Base-by-base conservation (phyloP, 768 basidiomycete genomes). In the Pleurotus ostreatus region DNA sequence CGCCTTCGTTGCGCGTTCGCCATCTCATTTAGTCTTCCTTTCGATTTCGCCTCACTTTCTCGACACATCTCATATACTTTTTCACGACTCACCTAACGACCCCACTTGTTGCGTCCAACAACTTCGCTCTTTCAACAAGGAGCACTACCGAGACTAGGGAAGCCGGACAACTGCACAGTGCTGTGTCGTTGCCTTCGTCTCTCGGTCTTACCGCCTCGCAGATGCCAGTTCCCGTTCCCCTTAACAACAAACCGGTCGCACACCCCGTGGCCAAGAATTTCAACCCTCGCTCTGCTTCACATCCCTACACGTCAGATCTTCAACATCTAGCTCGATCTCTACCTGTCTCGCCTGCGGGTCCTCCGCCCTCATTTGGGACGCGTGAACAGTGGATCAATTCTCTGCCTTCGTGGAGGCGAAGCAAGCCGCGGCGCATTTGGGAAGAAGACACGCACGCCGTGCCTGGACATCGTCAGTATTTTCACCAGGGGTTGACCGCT, bases 1-100 rank as follows among this genome's bases (percentile, higher is more conserved):
- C 89, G 89, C 89, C 89, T 92, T 92, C 79, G 86, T 78, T 91
- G 89, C 79, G 89, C 89, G 89, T 92, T 78, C 77, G 88, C 88
- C 89, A 81, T 65, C 58, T 59, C 67, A 62, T 62, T 45, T 60
- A 57, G 56, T 56, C 57, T 58, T 49, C 55, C 41, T 30, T 66
- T 58, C 53, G 46, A 56, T 55, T 45, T 39, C 49, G 9, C 15
- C 46, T 59, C 49, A 20, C 37, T 41, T 43, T 40, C 41, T 57
- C 48, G 25, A 48, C 51, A 45, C 41, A 47, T 56, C 15, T 23
- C 46, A 23, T 55, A 58, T 52, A 56, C 55, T 37, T 30, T 58
- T 77, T 89, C 68, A 89, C 89, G 89, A 91, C 80, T 66, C 73
- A 68, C 71, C 65, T 83, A 78, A 91, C 89, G 88, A 90, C 83